Conservation (phyloP, 495 filamentous ascomycete genomes). For the Pseudomonodictys pantanalensis region DNA sequence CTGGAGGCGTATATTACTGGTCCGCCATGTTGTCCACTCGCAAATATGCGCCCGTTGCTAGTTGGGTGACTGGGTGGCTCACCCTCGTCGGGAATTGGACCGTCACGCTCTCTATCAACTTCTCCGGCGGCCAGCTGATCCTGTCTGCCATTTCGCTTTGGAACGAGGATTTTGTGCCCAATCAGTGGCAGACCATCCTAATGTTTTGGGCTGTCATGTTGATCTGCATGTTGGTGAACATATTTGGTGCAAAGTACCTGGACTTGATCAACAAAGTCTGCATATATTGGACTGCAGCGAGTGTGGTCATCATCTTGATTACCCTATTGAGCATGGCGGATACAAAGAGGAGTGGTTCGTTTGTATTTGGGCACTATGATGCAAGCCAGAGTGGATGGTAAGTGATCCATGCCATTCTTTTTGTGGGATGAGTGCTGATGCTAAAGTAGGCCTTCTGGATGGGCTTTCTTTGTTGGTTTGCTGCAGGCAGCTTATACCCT, state of each 20-base stretch:
- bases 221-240: conserved; percentile 56
- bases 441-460: conserved; percentile 43
- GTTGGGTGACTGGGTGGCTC: conserved; percentile 52
- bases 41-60: conserved; percentile 48
- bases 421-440: not conserved
- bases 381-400: conserved; percentile 56
- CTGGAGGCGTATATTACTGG: conserved; percentile 55
- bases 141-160: conserved; percentile 60
- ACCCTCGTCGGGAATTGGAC: conserved; percentile 53
- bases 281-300: conserved; percentile 63
- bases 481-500: conserved; percentile 57
- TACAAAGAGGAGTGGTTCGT: conserved; percentile 49
- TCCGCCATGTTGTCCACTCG: conserved; percentile 50
- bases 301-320: conserved; percentile 60
- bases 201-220: conserved; percentile 65
- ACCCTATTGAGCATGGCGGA: conserved; percentile 59
- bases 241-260: conserved; percentile 56
- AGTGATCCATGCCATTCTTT: conserved; percentile 4
- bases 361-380: conserved; percentile 64
- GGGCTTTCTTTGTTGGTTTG: conserved; percentile 53
- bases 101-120: conserved; percentile 52
- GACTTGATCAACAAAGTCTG: conserved; percentile 67
- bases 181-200: conserved; percentile 60
- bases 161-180: conserved; percentile 60
- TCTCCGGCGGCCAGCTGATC: conserved; percentile 58